Evolutionary conservation across 2,329 filamentous ascomycete species (phyloP), one percentile per base, ranked within the genome.

Genomic region (Fusarium brachygibbosum): DNA sequence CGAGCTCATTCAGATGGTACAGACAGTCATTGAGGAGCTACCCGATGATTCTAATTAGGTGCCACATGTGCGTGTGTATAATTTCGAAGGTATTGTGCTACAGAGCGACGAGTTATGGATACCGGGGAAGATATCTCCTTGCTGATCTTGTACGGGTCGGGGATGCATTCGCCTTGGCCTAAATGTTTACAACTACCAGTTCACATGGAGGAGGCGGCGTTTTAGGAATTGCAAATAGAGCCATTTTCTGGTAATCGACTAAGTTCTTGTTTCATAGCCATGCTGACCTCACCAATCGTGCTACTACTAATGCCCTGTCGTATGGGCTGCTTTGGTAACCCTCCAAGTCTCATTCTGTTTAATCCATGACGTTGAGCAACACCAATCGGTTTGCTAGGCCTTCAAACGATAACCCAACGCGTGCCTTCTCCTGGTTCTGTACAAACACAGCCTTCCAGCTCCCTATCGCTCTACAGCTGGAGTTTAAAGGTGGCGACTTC

Each of bases 401-500:
- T 21, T 71, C 41, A 69, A 59, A 51, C 23, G n/a, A 40, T 12
- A 19, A 40, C 23, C 63, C 37, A 21, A 63, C 54, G 35, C 68
- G 52, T 13, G 45, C 74, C 62, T 29, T 54, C 58, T 32, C 52
- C 63, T 31, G 69, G 61, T 14, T 48, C 57, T 17, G 66, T 63
- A 45, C 75, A 79, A 35, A 65, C 56, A 46, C 75, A 76, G 42
- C 72, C 66, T 46, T 58, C 67, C 41, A 56, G 59, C 35, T 78
- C 74, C 37, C 71, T 63, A 17, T 67, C 68, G 44, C 70, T 69
- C 79, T 82, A 85, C 42, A 86, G 71, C 73, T 86, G 80, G 68
- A 95, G 81, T 76, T 91, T 88, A 78, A 88, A 96, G 2, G 93
- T 96, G 21, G 90, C 93, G 61, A 97, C 91, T 83, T 97, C 94